These are phyloP conservation scores for Apiospora phragmitis DNA, from an alignment of 2,329 filamentous ascomycete species.

Conservation along the genomic window DNA sequence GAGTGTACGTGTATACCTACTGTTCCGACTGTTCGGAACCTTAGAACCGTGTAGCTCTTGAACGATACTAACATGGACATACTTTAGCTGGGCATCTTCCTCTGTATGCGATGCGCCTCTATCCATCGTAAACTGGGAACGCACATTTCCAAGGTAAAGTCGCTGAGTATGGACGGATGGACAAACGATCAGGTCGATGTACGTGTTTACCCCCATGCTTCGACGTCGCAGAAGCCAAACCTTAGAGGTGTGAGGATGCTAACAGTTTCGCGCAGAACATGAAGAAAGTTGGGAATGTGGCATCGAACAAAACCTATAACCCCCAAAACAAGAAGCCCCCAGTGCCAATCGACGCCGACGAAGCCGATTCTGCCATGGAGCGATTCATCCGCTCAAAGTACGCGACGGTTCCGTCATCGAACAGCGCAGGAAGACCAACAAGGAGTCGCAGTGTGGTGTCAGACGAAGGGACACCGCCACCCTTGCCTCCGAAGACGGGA, in stretches of 20 bases:
- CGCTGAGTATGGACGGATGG: conserved; percentile 98
- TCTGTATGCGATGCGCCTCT: conserved; percentile 96
- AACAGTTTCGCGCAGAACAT: conserved; percentile 68
- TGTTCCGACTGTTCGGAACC: background rate
- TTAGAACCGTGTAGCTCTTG: background rate
- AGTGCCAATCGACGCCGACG: conserved; percentile 86
- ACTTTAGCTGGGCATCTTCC: conserved; percentile 81
- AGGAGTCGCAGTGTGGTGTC: conserved; percentile 47
- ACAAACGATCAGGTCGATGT: conserved; percentile 94
- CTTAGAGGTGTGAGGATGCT: background rate
- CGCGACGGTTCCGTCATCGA: conserved; percentile 50
- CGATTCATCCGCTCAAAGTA: conserved; percentile 95
- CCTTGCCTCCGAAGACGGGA: conserved; percentile 64
- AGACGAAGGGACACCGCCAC: conserved; percentile 60
- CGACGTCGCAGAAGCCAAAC: background rate
- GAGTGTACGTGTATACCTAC: conserved; percentile 67
- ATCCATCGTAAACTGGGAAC: conserved; percentile 96
- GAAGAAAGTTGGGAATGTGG: conserved; percentile 84
- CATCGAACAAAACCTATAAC: conserved; percentile 89
- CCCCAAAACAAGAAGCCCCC: conserved; percentile 79
- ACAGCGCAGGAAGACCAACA: conserved; percentile 38
- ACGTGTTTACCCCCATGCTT: conserved; percentile 34
- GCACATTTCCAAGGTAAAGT: conserved; percentile 98
- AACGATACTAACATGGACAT: conserved; percentile 18
- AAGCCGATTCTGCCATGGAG: conserved; percentile 93